Base-by-base conservation (phyloP, 2,329 filamentous ascomycete species). In the Venturia asperata region DNA sequence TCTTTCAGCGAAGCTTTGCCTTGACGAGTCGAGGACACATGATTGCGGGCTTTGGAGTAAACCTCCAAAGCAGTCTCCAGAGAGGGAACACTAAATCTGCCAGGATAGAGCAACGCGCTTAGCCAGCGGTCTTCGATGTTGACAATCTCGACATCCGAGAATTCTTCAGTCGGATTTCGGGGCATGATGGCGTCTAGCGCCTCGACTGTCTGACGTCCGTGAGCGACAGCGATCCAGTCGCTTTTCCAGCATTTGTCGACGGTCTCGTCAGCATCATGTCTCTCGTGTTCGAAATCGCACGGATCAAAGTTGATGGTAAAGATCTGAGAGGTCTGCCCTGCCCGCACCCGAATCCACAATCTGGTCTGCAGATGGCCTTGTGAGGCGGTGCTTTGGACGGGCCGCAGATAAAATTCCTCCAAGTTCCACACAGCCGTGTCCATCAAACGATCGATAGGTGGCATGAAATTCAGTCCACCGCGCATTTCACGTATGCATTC, bases 31-130 rank as follows among this genome's bases (percentile, higher is more conserved):
- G 72, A 72, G 37, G 76, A 69, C 9, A 78, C 27, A n/a, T 30
- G 43, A 19, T 62, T 64, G 9, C n/a, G 73, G 3, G 81, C 89
- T 69, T 87, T 85, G 73, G 91, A 87, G 71, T 95, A 97, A 66
- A 96, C 89, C 34, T 84, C 81, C 42, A 97, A 79, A 1, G 92
- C 90, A 19, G 91, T 91, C 74, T 96, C 91, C 17, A 99, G 80
- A 0, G 91, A 92, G 9, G 90, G 82, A 42, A 82, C 83, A 0
- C 90, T 89, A 72, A 95, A 97, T 64, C 89, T 86, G 19, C 91
- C 91, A 1, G 94, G 93, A 66, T 85, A 87, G 70, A 97, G 83
- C 66, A 99, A 85, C 69, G 89, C 89, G 37, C 89, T 82, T 10
- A 97, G 79, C 94, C 94, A 99, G 73, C 89, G 89, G 70, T 96